Conservation (phyloP, 768 basidiomycete genomes). For the Hemileccinum rubropunctum region DNA sequence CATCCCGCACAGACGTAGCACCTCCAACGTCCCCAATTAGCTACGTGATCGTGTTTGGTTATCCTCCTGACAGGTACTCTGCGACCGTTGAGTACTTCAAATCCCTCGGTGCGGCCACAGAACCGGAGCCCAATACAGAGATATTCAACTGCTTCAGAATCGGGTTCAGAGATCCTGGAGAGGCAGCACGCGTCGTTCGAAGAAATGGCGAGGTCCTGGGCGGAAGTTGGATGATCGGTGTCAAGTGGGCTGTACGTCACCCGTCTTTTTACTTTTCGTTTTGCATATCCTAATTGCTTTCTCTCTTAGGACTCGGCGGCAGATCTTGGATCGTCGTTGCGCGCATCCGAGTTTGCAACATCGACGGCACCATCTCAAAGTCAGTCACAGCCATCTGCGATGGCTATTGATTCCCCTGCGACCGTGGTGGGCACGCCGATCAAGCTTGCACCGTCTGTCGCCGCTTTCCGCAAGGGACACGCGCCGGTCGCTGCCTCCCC, state of each 20-base stretch:
- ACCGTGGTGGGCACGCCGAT: conserved; percentile 67
- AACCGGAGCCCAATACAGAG: conserved; percentile 63
- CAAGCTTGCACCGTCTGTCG: conserved; percentile 65
- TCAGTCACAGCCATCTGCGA: conserved; percentile 36
- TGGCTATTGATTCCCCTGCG: conserved; percentile 43
- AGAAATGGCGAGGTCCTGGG: conserved; percentile 80
- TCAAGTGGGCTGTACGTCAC: conserved; percentile 76
- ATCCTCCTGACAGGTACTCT: conserved; percentile 76
- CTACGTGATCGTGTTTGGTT: conserved; percentile 85
- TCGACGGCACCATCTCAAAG: conserved; percentile 8
- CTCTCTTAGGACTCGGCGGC: conserved; percentile 52
- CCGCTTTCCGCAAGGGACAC: conserved; percentile 63
- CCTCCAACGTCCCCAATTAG: conserved; percentile 41
- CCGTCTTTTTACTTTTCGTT: neutral
- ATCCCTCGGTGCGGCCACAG: conserved; percentile 67
- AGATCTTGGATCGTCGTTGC: conserved; percentile 43
- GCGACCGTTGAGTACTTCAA: conserved; percentile 72
- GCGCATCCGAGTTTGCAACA: conserved; percentile 15
- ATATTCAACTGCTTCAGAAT: conserved; percentile 81
- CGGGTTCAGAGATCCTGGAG: conserved; percentile 66
- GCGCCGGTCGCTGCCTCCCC: conserved; percentile 16
- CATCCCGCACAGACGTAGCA: conserved; percentile 24
- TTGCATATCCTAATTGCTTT: neutral
- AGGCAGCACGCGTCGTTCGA: conserved; percentile 75
- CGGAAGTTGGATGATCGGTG: conserved; percentile 81